Conservation (phyloP, 2,329 filamentous ascomycete genomes). For the Colletotrichum tofieldiae region DNA sequence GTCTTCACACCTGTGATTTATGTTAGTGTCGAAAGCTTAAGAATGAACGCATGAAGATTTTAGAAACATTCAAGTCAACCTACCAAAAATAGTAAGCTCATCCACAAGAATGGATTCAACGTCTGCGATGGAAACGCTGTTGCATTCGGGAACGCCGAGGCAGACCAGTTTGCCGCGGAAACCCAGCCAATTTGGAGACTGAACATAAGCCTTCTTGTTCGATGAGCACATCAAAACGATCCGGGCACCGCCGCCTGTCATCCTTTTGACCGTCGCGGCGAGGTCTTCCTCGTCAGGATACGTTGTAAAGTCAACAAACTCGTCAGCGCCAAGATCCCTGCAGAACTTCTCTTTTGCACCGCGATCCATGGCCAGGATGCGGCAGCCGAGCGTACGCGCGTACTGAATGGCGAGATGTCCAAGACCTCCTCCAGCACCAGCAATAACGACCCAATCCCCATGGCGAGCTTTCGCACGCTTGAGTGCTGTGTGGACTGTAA, state of each 20-base stretch:
- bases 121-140: conserved; percentile 24
- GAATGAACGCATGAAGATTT: no score
- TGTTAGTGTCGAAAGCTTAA: conserved; percentile 1
- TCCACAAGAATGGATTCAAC: conserved; percentile 35
- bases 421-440: conserved; percentile 52
- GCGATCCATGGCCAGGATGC: conserved; percentile 49
- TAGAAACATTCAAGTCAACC: not conserved
- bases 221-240: conserved; percentile 47
- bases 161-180: conserved; percentile 50
- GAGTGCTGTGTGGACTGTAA: conserved; percentile 75
- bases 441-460: conserved; percentile 49
- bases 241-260: conserved; percentile 44
- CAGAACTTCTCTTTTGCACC: conserved; percentile 48
- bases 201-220: conserved; percentile 45
- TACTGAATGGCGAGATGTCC: conserved; percentile 51
- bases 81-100: conserved; percentile 42
- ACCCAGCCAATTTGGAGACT: conserved; percentile 46
- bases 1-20: conserved; percentile 34
- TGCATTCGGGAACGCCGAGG: conserved; percentile 47
- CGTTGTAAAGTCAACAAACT: conserved; percentile 47
- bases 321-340: conserved; percentile 47
- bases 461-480: conserved; percentile 48
- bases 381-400: conserved; percentile 49
- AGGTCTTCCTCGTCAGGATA: conserved; percentile 36
- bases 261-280: conserved; percentile 30